Evolutionary conservation across 208 protist species (phyloP).

Genomic region (Acanthamoeba royreba): DNA sequence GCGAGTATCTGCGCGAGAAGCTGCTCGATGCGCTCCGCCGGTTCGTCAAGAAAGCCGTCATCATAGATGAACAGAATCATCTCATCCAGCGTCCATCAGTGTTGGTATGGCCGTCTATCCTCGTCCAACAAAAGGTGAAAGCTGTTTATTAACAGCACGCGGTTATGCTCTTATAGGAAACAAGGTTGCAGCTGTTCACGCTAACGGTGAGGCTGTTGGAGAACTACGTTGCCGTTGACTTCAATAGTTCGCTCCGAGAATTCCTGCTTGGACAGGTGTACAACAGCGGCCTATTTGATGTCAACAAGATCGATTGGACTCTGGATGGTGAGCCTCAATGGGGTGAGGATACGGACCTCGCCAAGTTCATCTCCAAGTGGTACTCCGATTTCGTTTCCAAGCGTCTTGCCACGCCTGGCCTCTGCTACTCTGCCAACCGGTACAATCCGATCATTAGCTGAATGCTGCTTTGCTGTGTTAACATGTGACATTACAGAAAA

Average conservation of each 20-base stretch:
- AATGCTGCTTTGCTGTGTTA: not conserved
- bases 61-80: not conserved
- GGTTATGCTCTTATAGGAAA: not conserved
- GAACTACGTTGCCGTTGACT: not conserved
- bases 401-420: not conserved
- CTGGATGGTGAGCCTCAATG: not conserved
- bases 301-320: constrained; percentile 16
- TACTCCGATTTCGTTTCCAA: constrained; percentile 9
- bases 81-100: constrained; percentile 30
- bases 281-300: not conserved
- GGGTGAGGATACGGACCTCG: not conserved
- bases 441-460: not conserved
- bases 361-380: not conserved
- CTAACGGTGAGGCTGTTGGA: not conserved
- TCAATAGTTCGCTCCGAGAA: not conserved
- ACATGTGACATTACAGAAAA: not conserved
- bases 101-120: not conserved
- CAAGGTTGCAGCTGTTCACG: not conserved
- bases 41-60: not conserved
- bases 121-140: not conserved
- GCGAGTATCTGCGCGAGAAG: not conserved
- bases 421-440: not conserved
- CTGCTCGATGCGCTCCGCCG: not conserved
- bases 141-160: not conserved
- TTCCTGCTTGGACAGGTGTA: not conserved